Percentiles rank a stretch among this genome's conserved stretches.
These are phyloP conservation scores for Alternaria ethzedia DNA, from an alignment of 2,329 filamentous ascomycete species.

Conservation along the genomic window DNA sequence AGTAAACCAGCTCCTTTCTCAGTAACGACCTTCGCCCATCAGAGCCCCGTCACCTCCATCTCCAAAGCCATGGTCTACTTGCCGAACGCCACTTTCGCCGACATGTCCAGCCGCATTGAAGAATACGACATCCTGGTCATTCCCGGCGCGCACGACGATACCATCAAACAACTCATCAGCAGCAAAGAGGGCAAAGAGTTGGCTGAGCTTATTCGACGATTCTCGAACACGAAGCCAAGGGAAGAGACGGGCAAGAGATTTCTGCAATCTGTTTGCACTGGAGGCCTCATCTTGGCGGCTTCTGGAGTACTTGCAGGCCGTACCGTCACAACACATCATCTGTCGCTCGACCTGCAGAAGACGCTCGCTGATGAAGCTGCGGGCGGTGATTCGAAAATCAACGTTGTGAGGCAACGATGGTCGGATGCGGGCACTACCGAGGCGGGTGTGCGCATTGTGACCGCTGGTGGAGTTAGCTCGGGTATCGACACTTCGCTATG, in stretches of 20 bases:
- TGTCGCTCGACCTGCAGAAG: constrained; percentile 33
- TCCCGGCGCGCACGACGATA: constrained; percentile 42
- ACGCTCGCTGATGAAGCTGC: constrained; percentile 37
- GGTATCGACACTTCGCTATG: constrained; percentile 43
- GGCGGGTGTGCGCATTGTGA: constrained; percentile 42
- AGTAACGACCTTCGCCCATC: constrained; percentile 43
- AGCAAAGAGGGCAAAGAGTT: constrained; percentile 28
- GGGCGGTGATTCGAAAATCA: constrained; percentile 32
- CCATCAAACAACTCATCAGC: constrained; percentile 31
- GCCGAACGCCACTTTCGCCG: constrained; percentile 38
- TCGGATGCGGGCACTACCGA: constrained; percentile 41
- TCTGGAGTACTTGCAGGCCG: constrained; percentile 45
- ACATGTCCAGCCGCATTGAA: constrained; percentile 33
- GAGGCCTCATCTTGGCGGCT: constrained; percentile 47
- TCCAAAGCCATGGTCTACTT: constrained; percentile 36
- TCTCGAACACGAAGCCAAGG: constrained; percentile 27
- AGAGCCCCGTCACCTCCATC: constrained; percentile 29
- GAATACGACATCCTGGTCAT: constrained; percentile 51
- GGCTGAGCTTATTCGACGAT: constrained; percentile 27
- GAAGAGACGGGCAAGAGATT: constrained; percentile 34
- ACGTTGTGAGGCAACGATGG: constrained; percentile 39
- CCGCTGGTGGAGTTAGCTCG: constrained; percentile 41
- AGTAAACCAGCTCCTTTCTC: constrained; percentile 37
- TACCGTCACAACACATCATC: constrained; percentile 51
- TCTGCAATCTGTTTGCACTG: constrained; percentile 52